Base-by-base conservation (phyloP, 1,284 basidiomycete species). In the Trichosporon asahii region DNA sequence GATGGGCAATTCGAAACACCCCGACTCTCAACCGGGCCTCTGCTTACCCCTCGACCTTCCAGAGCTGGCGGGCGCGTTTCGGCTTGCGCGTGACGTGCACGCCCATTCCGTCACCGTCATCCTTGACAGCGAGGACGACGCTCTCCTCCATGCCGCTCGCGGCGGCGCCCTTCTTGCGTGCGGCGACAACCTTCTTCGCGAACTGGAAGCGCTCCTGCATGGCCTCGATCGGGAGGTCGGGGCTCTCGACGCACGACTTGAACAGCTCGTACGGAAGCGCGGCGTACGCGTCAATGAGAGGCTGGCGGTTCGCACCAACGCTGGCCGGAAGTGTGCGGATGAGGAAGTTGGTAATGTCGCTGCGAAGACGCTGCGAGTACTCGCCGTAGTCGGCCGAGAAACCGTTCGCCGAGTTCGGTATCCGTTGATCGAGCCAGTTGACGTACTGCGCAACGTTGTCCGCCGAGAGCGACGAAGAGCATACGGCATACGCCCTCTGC, bases 201-300 rank as follows among this genome's bases (percentile, higher is more conserved):
- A 94, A 95, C 77, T 90, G 90, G 85, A 94, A 95, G 65, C 93
- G 89, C 71, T 89, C 88, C 79, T 94, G 92, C 83, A 91, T 91
- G 71, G 90, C 88, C 6, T 67, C 70, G 35, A 84, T 78, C 11
- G 78, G 77, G 11, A 82, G 71, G 6, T 76, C 70, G 12, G 79
- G 74, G 18, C 76, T 77, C 69, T 83, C 82, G 65, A 82, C 71
- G 65, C 76, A 75, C 11, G 68, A 74, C 69, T 83, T 82, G 78
- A 83, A 82, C 21, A 82, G 75, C 23, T 79, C 78, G 72, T 78
- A 83, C n/a, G 82, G 82, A 2, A 84, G 74, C 12, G 73, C 67
- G 82, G 80, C 73, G 85, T 84, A 74, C 79, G 80, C 79, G 74
- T 70, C 66, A 18, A 79, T 66, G 23, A 83, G 75, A 27, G 63